Percentiles rank a stretch among this genome's conserved stretches.
phyloP scores from a whole-genome alignment of 805 yeast species.

The Wickerhamomyces silvicola region DNA sequence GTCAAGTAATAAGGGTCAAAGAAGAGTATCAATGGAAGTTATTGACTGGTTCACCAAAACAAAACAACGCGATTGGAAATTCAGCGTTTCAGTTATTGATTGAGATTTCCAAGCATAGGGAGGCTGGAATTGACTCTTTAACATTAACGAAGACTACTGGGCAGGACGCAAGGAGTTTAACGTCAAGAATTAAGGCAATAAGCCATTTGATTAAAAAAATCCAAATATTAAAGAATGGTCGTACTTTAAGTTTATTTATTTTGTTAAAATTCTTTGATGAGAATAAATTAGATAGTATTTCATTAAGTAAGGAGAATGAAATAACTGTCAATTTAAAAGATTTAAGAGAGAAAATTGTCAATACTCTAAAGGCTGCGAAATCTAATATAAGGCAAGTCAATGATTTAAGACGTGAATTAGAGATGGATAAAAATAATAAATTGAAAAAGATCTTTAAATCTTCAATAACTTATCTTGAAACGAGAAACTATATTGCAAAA shows the following conservation, averaged over 20 bases:
- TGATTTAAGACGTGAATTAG: slow-evolving; percentile 56
- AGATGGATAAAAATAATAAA: slow-evolving; percentile 36
- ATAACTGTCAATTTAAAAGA: slow-evolving; percentile 25
- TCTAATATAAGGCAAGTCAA: slow-evolving; percentile 51
- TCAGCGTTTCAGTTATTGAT: slow-evolving; percentile 48
- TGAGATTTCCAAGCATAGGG: slow-evolving; percentile 52
- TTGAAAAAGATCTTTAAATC: slow-evolving; percentile 42
- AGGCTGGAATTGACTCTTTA: slow-evolving; percentile 52
- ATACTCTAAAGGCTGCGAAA: slow-evolving; percentile 50
- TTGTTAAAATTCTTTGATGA: slow-evolving; percentile 38
- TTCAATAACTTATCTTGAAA: slow-evolving; percentile 38
- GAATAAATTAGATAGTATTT: slow-evolving; percentile 13
- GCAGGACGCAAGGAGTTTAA: slow-evolving; percentile 68
- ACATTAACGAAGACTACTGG: slow-evolving; percentile 49
- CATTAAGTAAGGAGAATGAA: slow-evolving; percentile 13
- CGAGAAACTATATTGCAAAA: slow-evolving; percentile 40
- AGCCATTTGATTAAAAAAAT: slow-evolving; percentile 42
- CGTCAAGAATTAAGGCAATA: slow-evolving; percentile 52
- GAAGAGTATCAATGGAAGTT: slow-evolving; percentile 52
- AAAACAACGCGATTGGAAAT: slow-evolving; percentile 48
- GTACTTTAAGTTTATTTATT: slow-evolving; percentile 47
- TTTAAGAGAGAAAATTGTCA: slow-evolving; percentile 32
- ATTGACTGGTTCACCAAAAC: slow-evolving; percentile 49
- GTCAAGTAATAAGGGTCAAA: slow-evolving; percentile 31
- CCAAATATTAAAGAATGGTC: slow-evolving; percentile 35